Evolutionary conservation across 768 basidiomycete species (phyloP).

Genomic region (Guyanaporus albipodus): DNA sequence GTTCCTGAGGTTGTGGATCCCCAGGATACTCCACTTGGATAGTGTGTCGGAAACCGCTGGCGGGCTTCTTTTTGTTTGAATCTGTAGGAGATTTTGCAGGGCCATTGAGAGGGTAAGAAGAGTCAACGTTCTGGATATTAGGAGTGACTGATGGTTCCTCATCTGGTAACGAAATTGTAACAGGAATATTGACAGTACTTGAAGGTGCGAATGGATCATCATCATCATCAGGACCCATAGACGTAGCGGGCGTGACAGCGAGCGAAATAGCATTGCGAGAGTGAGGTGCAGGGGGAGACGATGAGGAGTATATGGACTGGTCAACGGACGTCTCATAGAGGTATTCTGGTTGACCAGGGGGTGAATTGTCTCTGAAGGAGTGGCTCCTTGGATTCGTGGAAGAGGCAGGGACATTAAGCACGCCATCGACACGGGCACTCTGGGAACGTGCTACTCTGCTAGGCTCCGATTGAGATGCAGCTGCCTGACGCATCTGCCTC

Average conservation of each 20-base stretch:
- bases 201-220: constrained; percentile 73
- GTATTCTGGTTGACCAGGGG: constrained; percentile 54
- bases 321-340: constrained; percentile 71
- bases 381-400: constrained; percentile 39
- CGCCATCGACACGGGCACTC: constrained; percentile 52
- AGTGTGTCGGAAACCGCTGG: constrained; percentile 71
- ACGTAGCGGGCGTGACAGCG: constrained; percentile 43
- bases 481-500: constrained; percentile 65
- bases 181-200: constrained; percentile 25
- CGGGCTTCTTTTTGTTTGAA: constrained; percentile 43
- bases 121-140: constrained; percentile 17
- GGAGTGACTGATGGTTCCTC: constrained; percentile 18
- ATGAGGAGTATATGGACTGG: constrained; percentile 44
- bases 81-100: constrained; percentile 38
- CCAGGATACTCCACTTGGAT: constrained; percentile 92
- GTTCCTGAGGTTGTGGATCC: constrained; percentile 38
- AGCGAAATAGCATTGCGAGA: constrained; percentile 39
- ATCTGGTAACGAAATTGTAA: constrained; percentile 29
- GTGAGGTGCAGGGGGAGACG: constrained; percentile 31
- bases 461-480: constrained; percentile 31
- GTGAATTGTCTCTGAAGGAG: constrained; percentile 48
- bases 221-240: constrained; percentile 54
- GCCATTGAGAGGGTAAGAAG: constrained; percentile 21
- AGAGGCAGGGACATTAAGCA: constrained; percentile 29
- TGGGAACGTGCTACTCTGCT: constrained; percentile 43